Conservation (phyloP, 352 stramenopile genomes). For the Phytophthora podocarpi region DNA sequence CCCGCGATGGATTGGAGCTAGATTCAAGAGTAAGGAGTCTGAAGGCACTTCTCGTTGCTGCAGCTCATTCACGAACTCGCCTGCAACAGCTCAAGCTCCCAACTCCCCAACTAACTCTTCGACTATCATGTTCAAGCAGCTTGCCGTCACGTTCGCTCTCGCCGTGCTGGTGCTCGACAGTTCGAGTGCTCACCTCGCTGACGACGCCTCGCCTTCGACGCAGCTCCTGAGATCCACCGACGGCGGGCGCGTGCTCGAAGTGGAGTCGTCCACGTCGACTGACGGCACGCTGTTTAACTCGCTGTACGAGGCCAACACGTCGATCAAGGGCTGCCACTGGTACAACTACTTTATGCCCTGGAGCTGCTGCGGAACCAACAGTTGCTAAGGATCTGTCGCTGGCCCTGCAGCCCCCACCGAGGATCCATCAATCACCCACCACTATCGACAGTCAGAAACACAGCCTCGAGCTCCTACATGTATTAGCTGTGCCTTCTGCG, state of each 20-base stretch:
- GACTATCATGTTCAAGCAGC: slow-evolving; percentile 28
- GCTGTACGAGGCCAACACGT: slow-evolving; percentile 26
- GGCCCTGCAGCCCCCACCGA: too few relatives aligned
- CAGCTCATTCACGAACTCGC: slow-evolving; percentile 21
- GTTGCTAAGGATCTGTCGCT: slow-evolving; percentile 23
- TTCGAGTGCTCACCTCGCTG: background rate
- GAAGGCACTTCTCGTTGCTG: background rate
- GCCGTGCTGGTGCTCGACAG: slow-evolving; percentile 13
- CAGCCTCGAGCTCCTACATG: background rate
- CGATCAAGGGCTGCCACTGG: slow-evolving; percentile 26
- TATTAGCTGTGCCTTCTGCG: background rate
- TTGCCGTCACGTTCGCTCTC: slow-evolving; percentile 7
- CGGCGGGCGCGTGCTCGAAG: slow-evolving; percentile 7
- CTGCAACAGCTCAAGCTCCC: slow-evolving; percentile 11
- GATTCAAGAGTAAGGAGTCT: background rate
- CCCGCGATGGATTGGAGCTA: background rate
- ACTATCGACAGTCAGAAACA: too few relatives aligned
- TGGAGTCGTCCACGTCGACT: background rate
- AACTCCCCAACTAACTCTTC: background rate
- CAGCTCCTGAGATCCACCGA: slow-evolving; percentile 2
- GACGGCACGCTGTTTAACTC: slow-evolving; percentile 1
- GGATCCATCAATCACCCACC: slow-evolving; percentile 10
- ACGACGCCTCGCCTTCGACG: background rate
- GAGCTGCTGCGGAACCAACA: slow-evolving; percentile 33
- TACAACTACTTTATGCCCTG: slow-evolving; percentile 30